A percentile compares a stretch with the other conserved stretches of the same genome.
Evolutionary conservation across 495 filamentous ascomycete genomes (phyloP).

Genomic region (Jackrogersella multiformis): DNA sequence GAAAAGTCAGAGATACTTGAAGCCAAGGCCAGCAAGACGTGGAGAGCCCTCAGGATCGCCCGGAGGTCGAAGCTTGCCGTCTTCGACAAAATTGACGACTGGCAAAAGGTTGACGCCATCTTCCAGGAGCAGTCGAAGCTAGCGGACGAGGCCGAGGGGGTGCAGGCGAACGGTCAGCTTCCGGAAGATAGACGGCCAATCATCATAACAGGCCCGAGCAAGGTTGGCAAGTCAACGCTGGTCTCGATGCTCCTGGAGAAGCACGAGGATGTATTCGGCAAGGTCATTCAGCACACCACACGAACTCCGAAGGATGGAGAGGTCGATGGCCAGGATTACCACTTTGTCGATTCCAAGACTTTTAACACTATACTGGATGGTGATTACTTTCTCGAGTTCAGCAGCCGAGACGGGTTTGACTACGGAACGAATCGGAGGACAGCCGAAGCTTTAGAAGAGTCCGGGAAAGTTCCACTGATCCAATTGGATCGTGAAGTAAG

Average conservation of each 20-base stretch:
- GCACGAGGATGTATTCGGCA: constrained; percentile 54
- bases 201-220: constrained; percentile 56
- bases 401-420: constrained; percentile 51
- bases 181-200: constrained; percentile 57
- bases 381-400: constrained; percentile 61
- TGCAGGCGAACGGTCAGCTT: constrained; percentile 37
- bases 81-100: constrained; percentile 88
- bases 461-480: constrained; percentile 60
- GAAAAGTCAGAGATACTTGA: constrained; percentile 72
- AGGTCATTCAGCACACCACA: constrained; percentile 54
- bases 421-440: constrained; percentile 59
- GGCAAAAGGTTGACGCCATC: constrained; percentile 68
- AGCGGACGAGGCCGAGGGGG: constrained; percentile 34
- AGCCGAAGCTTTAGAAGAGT: constrained; percentile 55
- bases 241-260: constrained; percentile 52
- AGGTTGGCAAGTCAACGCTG: constrained; percentile 52
- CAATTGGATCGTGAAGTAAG: constrained; percentile 66
- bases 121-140: constrained; percentile 54
- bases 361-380: constrained; percentile 62
- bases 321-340: constrained; percentile 53
- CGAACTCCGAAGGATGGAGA: constrained; percentile 58
- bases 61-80: constrained; percentile 72
- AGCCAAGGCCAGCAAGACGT: constrained; percentile 83
- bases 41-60: constrained; percentile 85
- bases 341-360: constrained; percentile 57